A percentile compares a stretch with the other conserved stretches of the same genome.
These are phyloP conservation scores for Datura wrightii DNA, from an alignment of 257 asterid species.

Conservation along the genomic window DNA sequence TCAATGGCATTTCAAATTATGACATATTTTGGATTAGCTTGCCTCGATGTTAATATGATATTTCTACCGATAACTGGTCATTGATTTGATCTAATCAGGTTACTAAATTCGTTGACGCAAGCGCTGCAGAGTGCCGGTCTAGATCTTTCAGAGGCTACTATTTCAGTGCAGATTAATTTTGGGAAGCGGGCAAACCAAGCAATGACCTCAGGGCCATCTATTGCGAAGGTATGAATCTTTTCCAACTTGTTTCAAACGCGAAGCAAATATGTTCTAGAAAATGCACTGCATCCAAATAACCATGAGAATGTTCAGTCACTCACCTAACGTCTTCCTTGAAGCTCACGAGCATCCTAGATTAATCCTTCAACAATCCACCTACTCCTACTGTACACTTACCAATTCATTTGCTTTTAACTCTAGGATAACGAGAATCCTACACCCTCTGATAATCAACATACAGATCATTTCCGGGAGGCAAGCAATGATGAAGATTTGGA, in stretches of 20 bases:
- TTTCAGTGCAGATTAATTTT: constrained; percentile 85
- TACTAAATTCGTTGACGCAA: constrained; percentile 76
- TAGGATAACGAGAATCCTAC: constrained; percentile 41
- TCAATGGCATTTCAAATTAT: not conserved
- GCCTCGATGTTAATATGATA: constrained; percentile 16
- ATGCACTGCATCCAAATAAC: not conserved
- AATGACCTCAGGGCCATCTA: constrained; percentile 49
- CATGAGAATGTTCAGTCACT: not conserved
- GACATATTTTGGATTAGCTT: not conserved
- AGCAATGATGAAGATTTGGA: constrained; percentile 53
- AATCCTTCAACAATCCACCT: not conserved
- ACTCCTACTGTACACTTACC: not conserved
- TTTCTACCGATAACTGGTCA: constrained; percentile 14
- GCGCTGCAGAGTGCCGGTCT: constrained; percentile 87
- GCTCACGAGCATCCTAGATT: constrained; percentile 9
- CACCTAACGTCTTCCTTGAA: not conserved
- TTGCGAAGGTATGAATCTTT: constrained; percentile 47
- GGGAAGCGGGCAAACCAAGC: constrained; percentile 73
- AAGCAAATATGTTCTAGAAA: constrained; percentile 16
- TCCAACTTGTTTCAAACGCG: not conserved
- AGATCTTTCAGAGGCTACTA: constrained; percentile 82
- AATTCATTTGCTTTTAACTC: not conserved
- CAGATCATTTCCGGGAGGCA: constrained; percentile 49
- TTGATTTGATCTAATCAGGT: constrained; percentile 52
- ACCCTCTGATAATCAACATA: constrained; percentile 51